Evolutionary conservation across 768 basidiomycete genomes (phyloP), one percentile per base, ranked within the genome.

Genomic region (Leccinum fibrillosum): DNA sequence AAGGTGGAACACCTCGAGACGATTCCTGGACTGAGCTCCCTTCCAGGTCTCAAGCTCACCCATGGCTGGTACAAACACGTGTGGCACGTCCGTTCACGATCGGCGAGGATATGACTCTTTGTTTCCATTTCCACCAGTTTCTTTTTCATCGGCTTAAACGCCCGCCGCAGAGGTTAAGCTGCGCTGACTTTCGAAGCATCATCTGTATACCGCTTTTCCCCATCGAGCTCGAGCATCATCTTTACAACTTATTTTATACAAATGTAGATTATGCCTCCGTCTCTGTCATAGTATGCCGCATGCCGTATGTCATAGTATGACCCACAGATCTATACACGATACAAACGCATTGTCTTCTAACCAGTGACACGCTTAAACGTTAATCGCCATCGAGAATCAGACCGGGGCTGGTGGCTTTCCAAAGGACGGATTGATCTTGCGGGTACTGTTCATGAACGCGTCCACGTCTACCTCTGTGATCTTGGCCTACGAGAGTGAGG

Each of bases 401-500:
- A 47, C 4, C 23, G 34, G 51, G 7, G 54, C 39, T 49, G 57
- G 32, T 54, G 60, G 67, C 69, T 79, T 83, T 25, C 78, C 75
- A 52, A 79, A 72, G 2, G 77, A 76, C 2, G 84, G 81, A 21
- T 84, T 82, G 59, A 98, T 97, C 74, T 84, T 83, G 53, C 96
- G 84, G 39, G 70, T 83, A 26, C 80, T 66, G 68, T 95, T 90
- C 91, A 95, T 97, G 77, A 91, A 98, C 4, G 75, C 68, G 50
- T 81, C 74, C 48, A 96, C 76, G 9, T 83, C 78, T 2, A 88
- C 90, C 8, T 95, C 93, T 0, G 92, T 90, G 32, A 98, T 79
- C 60, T 82, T 85, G 6, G 88, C 83, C 72, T 86, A 26, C 26
- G 26, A 26, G 26, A 26, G 26, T 26, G 26, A 26, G 26, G 26